Evolutionary conservation across 768 basidiomycete species (phyloP), one percentile per base, ranked within the genome.

Genomic region (Lyophyllum atratum): DNA sequence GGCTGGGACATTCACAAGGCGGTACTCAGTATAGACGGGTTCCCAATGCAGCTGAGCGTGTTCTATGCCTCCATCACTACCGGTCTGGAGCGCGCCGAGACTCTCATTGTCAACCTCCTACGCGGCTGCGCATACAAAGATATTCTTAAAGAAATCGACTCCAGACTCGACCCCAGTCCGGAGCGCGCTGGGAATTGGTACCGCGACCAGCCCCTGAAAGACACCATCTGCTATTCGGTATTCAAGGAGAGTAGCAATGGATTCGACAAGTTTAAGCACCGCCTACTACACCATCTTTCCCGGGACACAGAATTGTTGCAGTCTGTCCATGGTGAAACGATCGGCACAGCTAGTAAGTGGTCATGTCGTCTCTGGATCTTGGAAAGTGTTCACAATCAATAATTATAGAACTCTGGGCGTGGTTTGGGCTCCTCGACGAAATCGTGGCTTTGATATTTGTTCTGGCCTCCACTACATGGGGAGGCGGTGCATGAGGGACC

Each of bases 401-500:
- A 7, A 45, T 26, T 14, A 1, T 19, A 46, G 39, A 21, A 8
- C 49, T 56, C 8, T 56, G 55, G 49, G 48, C 12, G 1, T 56
- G 55, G 55, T 50, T 49, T n/a, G 19, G n/a, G 1, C 3, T 49
- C 0, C 25, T 56, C 10, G 55, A 56, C 29, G 28, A 50, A 1
- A 42, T 56, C n/a, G 49, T 56, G n/a, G 55, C 15, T 0, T 12
- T 45, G 0, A 12, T 56, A 6, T 56, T 43, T 17, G 43, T 39
- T 10, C 42, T 55, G 7, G 6, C 47, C 15, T 40, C 28, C 1
- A 55, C 48, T 6, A 55, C 54, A 2, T 55, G 54, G 48, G 54
- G 54, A n/a, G 54, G 54, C 15, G 54, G 54, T 12, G 25, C 29
- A 1, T 39, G 54, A 0, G 28, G 54, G 22, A 42, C 47, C 14